Percentiles rank a stretch among this genome's conserved stretches.
Conservation (phyloP, 2,329 filamentous ascomycete species). For the Uncinocarpus reesii region DNA sequence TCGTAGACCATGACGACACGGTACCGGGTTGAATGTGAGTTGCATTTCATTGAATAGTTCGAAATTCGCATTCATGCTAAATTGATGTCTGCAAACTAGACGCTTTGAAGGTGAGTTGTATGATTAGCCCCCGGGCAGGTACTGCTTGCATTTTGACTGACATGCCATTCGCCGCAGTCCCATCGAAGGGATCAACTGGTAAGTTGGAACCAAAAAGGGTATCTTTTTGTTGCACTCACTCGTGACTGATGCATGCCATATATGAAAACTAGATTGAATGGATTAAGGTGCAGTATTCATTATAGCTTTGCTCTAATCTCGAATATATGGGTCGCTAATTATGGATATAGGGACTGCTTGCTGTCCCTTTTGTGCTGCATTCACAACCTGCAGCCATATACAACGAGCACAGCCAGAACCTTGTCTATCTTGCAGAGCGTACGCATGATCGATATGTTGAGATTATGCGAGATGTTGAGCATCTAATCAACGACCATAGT, state of each 20-base stretch:
- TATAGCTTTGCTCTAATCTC: neutral
- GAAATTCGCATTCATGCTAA: neutral
- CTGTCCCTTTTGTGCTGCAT: slow-evolving; percentile 91
- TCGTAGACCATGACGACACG: slow-evolving; percentile 36
- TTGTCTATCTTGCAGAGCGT: slow-evolving; percentile 63
- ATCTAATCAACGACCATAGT: slow-evolving; percentile 88
- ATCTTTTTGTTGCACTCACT: neutral
- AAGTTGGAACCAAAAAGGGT: slow-evolving; percentile 19
- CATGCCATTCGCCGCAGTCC: slow-evolving; percentile 47
- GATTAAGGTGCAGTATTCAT: slow-evolving; percentile 59
- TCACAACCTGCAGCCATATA: slow-evolving; percentile 87
- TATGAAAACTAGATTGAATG: slow-evolving; percentile 57
- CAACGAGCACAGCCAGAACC: slow-evolving; percentile 52
- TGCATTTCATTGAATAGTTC: neutral
- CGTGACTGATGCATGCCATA: neutral
- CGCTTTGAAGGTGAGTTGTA: slow-evolving; percentile 47
- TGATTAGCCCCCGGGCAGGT: slow-evolving; percentile 19
- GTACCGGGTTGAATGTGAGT: slow-evolving; percentile 60
- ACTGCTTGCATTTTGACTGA: too few species aligned
- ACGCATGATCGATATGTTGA: slow-evolving; percentile 85
- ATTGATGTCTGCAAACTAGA: slow-evolving; percentile 36
- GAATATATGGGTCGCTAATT: slow-evolving; percentile 1
- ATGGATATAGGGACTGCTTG: slow-evolving; percentile 66
- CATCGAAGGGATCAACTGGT: slow-evolving; percentile 86
- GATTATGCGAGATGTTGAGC: slow-evolving; percentile 88